Evolutionary conservation across 257 asterid genomes (phyloP).

Genomic region (Solanum lycopersicoides): DNA sequence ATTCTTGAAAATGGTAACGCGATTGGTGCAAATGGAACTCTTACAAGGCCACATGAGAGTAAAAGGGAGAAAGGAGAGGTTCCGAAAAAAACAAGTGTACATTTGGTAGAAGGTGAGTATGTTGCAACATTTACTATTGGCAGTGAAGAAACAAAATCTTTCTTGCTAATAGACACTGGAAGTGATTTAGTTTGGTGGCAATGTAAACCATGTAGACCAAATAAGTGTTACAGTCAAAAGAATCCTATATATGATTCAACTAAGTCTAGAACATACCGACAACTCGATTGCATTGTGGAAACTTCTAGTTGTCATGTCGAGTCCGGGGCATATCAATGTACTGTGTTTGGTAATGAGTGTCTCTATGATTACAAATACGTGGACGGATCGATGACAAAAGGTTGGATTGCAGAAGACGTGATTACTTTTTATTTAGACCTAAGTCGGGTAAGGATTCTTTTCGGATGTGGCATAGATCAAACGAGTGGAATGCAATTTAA

Average conservation of each 20-base stretch:
- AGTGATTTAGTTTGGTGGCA: not conserved
- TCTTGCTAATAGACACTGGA: not conserved
- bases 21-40: not conserved
- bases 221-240: not conserved
- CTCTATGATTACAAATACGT: not conserved
- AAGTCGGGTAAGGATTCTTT: not conserved
- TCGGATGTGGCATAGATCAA: not conserved
- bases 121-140: not conserved
- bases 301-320: not conserved
- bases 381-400: not conserved
- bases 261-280: not conserved
- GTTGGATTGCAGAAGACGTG: not conserved
- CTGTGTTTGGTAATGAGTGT: not conserved
- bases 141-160: not conserved
- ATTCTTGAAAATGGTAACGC: not conserved
- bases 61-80: not conserved
- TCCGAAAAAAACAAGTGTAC: not conserved
- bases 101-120: not conserved
- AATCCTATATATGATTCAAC: not conserved
- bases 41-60: not conserved
- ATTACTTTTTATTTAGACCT: not conserved
- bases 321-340: not conserved
- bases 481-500: rapidly evolving
- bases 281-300: not conserved
- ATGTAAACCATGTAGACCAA: not conserved